Evolutionary conservation across 306 rosid species (phyloP).

Genomic region (Vachellia collinsii): DNA sequence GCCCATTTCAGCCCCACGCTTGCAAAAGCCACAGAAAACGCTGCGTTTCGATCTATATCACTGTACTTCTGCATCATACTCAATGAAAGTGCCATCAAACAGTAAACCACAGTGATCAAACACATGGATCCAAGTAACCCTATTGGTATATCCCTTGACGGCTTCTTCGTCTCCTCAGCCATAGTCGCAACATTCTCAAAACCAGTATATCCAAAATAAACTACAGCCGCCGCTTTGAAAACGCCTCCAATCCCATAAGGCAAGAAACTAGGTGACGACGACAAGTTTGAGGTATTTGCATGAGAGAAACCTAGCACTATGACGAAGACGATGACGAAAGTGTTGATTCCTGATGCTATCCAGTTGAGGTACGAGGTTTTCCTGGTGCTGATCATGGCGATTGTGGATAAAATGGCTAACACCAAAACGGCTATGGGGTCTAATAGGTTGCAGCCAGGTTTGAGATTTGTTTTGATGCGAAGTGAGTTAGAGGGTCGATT

Average conservation of each 20-base stretch:
- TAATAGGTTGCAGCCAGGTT: slow-evolving; percentile 55
- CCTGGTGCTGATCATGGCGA: slow-evolving; percentile 67
- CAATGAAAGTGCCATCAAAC: slow-evolving; percentile 71
- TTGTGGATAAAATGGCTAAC: slow-evolving; percentile 41
- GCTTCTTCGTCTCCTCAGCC: slow-evolving; percentile 83
- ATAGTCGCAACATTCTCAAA: slow-evolving; percentile 66
- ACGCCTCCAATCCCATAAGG: slow-evolving; percentile 65
- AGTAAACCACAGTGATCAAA: slow-evolving; percentile 62
- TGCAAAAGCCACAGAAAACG: slow-evolving; percentile 70
- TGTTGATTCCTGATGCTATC: slow-evolving; percentile 70
- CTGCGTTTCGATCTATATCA: slow-evolving; percentile 60
- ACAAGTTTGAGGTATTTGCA: slow-evolving; percentile 58
- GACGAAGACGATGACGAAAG: slow-evolving; percentile 51
- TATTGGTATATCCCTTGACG: slow-evolving; percentile 71
- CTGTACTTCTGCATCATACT: slow-evolving; percentile 83
- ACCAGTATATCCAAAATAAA: slow-evolving; percentile 79
- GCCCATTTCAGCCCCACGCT: slow-evolving; percentile 80
- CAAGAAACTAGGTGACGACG: slow-evolving; percentile 34
- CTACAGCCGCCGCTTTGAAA: slow-evolving; percentile 71
- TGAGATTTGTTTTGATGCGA: slow-evolving; percentile 54
- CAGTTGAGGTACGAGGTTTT: slow-evolving; percentile 70
- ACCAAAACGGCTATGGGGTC: slow-evolving; percentile 76
- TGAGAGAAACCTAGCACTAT: slow-evolving; percentile 58
- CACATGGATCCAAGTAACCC: slow-evolving; percentile 80
- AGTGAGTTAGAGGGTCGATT: slow-evolving; percentile 56